Evolutionary conservation across 768 basidiomycete genomes (phyloP).

Genomic region (Rhodocollybia butyracea): DNA sequence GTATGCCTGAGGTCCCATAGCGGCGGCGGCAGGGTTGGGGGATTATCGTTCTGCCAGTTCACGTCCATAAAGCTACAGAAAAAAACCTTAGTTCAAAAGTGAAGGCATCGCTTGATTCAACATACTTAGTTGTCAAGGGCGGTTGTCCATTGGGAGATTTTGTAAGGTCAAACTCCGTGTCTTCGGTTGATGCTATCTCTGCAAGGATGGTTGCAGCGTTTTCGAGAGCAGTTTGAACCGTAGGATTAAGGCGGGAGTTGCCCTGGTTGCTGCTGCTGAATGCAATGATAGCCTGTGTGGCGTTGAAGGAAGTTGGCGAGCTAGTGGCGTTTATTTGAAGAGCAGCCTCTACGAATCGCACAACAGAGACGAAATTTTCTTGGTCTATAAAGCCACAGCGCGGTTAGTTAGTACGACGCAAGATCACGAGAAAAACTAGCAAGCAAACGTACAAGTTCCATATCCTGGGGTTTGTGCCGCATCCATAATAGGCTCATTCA

Average conservation of each 20-base stretch:
- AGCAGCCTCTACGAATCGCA: constrained; percentile 60
- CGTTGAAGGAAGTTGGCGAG: not conserved
- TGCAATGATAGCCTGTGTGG: not conserved
- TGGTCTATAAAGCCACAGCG: constrained; percentile 66
- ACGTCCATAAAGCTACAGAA: constrained; percentile 74
- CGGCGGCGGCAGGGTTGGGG: constrained; percentile 66
- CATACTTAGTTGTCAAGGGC: constrained; percentile 35
- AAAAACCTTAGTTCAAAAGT: not conserved
- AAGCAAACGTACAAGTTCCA: constrained; percentile 55
- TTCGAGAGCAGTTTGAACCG: constrained; percentile 25
- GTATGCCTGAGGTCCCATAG: constrained; percentile 67
- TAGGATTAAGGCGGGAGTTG: constrained; percentile 20
- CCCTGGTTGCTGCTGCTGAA: not conserved
- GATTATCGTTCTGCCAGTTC: constrained; percentile 71
- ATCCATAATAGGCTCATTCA: constrained; percentile 79
- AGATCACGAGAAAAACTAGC: not conserved
- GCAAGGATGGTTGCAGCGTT: constrained; percentile 36
- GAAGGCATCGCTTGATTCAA: not conserved
- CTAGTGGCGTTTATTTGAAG: constrained; percentile 47
- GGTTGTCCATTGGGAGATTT: constrained; percentile 2
- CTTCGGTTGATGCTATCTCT: constrained; percentile 24
- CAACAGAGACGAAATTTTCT: constrained; percentile 61
- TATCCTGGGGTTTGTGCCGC: constrained; percentile 64
- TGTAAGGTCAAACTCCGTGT: not conserved
- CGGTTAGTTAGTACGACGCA: constrained; percentile 7